A percentile compares a stretch with the other conserved stretches of the same genome.
phyloP scores from a whole-genome alignment of 1,139 yeast genomes.

The Zygosaccharomyces sapae region DNA sequence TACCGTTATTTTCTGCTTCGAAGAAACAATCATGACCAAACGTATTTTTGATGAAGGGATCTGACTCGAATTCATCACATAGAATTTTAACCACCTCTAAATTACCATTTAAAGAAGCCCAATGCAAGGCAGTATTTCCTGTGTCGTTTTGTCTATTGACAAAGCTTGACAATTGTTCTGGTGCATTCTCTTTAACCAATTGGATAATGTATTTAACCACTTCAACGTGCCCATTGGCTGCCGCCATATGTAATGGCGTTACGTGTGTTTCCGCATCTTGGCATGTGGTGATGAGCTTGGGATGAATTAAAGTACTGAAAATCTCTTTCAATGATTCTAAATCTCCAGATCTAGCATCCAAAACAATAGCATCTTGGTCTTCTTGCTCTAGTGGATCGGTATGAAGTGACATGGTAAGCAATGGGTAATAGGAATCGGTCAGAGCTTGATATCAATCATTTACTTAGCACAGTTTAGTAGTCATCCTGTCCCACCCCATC shows the following conservation, averaged over 20 bases:
- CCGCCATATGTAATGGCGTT: conserved; percentile 89
- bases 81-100: conserved; percentile 62
- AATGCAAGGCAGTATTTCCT: conserved; percentile 91
- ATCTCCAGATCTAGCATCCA: conserved; percentile 86
- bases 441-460: neutral
- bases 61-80: conserved; percentile 71
- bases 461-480: neutral
- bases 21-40: conserved; percentile 79
- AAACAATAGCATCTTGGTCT: conserved; percentile 74
- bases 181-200: conserved; percentile 36
- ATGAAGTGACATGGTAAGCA: conserved; percentile 36
- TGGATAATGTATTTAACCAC: conserved; percentile 58
- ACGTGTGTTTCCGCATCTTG: conserved; percentile 53
- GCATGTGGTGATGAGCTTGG: conserved; percentile 44
- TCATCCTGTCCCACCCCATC: neutral
- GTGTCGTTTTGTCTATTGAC: conserved; percentile 62
- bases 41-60: conserved; percentile 70
- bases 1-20: conserved; percentile 77
- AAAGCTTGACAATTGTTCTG: conserved; percentile 42
- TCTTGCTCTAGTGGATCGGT: conserved; percentile 48
- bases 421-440: neutral
- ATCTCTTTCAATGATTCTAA: conserved; percentile 65
- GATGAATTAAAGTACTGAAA: conserved; percentile 56
- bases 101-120: conserved; percentile 93
- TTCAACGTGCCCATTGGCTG: conserved; percentile 87